Percentiles rank a stretch among this genome's conserved stretches.
Conservation (phyloP, 352 stramenopile genomes). For the Globisporangium paroecandrum region DNA sequence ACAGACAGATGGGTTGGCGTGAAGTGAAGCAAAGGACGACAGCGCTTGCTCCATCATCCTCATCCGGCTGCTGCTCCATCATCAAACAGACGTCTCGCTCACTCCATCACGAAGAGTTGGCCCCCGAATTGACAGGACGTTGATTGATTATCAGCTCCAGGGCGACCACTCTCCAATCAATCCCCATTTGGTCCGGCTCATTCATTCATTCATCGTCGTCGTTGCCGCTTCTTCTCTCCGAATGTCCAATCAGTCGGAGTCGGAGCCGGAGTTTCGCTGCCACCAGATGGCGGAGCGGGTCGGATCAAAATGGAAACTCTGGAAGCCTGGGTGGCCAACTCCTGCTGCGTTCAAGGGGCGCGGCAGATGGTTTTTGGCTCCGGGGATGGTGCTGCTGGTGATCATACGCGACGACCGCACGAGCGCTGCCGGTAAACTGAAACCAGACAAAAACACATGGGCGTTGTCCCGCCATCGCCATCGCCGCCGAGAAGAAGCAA, state of each 20-base stretch:
- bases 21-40: background rate
- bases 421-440: background rate
- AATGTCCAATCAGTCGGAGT: background rate
- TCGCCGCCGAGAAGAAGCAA: background rate
- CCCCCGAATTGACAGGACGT: background rate
- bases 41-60: background rate
- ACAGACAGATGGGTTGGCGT: background rate
- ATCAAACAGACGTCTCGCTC: background rate
- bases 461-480: background rate
- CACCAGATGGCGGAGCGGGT: background rate
- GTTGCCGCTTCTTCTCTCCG: background rate
- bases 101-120: background rate
- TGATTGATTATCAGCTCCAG: background rate
- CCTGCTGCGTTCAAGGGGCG: slow-evolving; percentile 4
- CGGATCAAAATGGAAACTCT: background rate
- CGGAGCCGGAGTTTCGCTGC: background rate
- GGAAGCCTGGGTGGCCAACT: slow-evolving; percentile 1
- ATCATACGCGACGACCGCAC: background rate
- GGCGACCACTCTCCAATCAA: background rate
- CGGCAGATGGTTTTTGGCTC: slow-evolving; percentile 1
- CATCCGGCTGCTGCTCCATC: background rate
- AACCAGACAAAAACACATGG: background rate
- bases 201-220: background rate
- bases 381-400: background rate
- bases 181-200: background rate